Evolutionary conservation across 2,329 filamentous ascomycete species (phyloP).

Genomic region (Neonectria punicea): DNA sequence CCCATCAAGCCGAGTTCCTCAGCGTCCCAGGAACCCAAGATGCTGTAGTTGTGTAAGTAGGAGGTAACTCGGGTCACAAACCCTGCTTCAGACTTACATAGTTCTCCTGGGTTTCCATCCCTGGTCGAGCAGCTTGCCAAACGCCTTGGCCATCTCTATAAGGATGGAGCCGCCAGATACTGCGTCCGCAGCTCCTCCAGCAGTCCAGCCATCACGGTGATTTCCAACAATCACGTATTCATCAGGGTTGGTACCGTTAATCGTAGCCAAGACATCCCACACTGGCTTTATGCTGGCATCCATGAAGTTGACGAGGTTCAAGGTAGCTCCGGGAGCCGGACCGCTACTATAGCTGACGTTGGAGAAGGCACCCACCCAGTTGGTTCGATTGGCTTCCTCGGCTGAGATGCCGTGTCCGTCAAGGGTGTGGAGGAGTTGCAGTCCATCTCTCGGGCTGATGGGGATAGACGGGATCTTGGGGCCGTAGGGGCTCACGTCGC

Average conservation of each 20-base stretch:
- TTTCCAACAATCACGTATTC: slow-evolving; percentile 62
- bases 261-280: slow-evolving; percentile 52
- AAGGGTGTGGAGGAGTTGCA: slow-evolving; percentile 21
- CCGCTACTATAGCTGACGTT: slow-evolving; percentile 31
- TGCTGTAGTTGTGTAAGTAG: not conserved
- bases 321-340: slow-evolving; percentile 21
- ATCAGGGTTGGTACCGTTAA: slow-evolving; percentile 52
- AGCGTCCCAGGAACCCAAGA: slow-evolving; percentile 29
- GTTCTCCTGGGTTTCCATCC: slow-evolving; percentile 64
- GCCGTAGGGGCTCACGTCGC: slow-evolving; percentile 27
- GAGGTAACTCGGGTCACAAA: no score
- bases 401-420: slow-evolving; percentile 23
- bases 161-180: slow-evolving; percentile 61
- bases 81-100: slow-evolving; percentile 44
- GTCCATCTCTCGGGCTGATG: slow-evolving; percentile 27
- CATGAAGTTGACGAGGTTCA: slow-evolving; percentile 31
- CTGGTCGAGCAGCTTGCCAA: slow-evolving; percentile 56
- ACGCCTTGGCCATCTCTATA: slow-evolving; percentile 60
- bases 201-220: slow-evolving; percentile 64
- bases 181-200: slow-evolving; percentile 63
- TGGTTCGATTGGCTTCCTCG: slow-evolving; percentile 22
- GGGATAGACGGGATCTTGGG: slow-evolving; percentile 33
- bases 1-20: slow-evolving; percentile 34
- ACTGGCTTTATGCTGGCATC: slow-evolving; percentile 26
- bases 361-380: slow-evolving; percentile 29